Evolutionary conservation across 2,329 filamentous ascomycete genomes (phyloP).

Genomic region (Ceratocystis alfenasii): DNA sequence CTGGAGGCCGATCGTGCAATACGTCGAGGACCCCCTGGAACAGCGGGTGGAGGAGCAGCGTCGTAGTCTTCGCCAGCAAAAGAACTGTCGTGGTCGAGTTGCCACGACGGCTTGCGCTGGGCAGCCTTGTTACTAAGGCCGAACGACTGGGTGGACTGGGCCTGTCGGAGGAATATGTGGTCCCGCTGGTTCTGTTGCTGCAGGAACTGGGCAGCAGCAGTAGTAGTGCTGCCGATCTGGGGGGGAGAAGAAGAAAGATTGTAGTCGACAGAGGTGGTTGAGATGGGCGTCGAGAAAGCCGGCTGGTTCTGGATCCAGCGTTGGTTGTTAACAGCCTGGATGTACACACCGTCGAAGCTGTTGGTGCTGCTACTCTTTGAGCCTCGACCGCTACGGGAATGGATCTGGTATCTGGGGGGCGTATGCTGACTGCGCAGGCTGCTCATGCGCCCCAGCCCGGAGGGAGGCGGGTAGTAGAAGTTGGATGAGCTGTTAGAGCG

Average conservation of each 20-base stretch:
- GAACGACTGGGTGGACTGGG: slow-evolving; percentile 13
- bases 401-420: slow-evolving; percentile 34
- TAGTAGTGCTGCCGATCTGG: background rate
- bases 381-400: slow-evolving; percentile 48
- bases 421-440: slow-evolving; percentile 43
- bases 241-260: slow-evolving; percentile 6
- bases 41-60: slow-evolving; percentile 72
- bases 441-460: slow-evolving; percentile 47
- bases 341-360: slow-evolving; percentile 53
- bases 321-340: slow-evolving; percentile 44
- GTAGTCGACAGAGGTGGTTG: slow-evolving; percentile 7
- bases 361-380: slow-evolving; percentile 64
- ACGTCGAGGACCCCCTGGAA: slow-evolving; percentile 65
- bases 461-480: slow-evolving; percentile 35
- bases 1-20: slow-evolving; percentile 26
- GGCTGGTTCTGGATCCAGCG: slow-evolving; percentile 36
- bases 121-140: background rate
- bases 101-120: slow-evolving; percentile 33
- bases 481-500: slow-evolving; percentile 74
- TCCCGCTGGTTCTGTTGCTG: slow-evolving; percentile 19
- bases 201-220: slow-evolving; percentile 12
- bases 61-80: slow-evolving; percentile 51
- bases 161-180: slow-evolving; percentile 13
- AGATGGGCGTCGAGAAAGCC: background rate
- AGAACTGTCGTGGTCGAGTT: slow-evolving; percentile 39